Percentiles rank a stretch among this genome's conserved stretches.
These are phyloP conservation scores for Lobosporangium transversale DNA, from an alignment of 192 early-diverging fungal species.

Conservation along the genomic window DNA sequence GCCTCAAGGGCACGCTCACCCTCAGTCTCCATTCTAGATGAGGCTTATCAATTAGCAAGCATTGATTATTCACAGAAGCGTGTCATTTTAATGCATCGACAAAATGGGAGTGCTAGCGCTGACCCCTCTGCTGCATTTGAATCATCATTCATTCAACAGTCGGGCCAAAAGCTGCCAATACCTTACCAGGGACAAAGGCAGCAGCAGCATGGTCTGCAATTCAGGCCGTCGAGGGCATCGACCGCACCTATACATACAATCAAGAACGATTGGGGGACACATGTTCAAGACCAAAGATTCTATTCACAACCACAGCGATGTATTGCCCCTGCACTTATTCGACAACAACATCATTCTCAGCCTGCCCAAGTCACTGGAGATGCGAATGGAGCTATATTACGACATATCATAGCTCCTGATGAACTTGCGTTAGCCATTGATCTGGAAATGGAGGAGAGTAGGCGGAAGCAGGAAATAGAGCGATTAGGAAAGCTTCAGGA, in stretches of 20 bases:
- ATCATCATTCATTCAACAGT: neutral
- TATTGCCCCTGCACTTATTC: slow-evolving; percentile 3
- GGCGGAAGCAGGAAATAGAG: neutral
- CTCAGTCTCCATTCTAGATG: slow-evolving; percentile 5
- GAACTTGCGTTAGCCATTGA: slow-evolving; percentile 23
- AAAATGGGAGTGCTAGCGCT: neutral
- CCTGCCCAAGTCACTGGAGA: neutral
- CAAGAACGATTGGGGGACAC: neutral
- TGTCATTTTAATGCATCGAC: neutral
- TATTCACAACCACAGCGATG: neutral
- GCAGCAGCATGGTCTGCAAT: neutral
- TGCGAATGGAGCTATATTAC: neutral
- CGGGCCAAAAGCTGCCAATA: neutral
- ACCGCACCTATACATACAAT: slow-evolving; percentile 1
- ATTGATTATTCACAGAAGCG: neutral
- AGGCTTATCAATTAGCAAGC: neutral
- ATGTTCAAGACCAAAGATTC: neutral
- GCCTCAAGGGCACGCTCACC: slow-evolving; percentile 2
- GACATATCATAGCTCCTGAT: slow-evolving; percentile 29
- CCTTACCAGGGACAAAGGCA: neutral
- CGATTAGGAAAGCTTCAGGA: neutral
- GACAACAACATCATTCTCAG: neutral
- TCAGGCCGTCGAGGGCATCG: neutral
- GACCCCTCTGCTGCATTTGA: neutral
- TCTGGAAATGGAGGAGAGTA: slow-evolving; percentile 33